Base-by-base conservation (phyloP, 352 stramenopile genomes). In the Pythium volutum region DNA sequence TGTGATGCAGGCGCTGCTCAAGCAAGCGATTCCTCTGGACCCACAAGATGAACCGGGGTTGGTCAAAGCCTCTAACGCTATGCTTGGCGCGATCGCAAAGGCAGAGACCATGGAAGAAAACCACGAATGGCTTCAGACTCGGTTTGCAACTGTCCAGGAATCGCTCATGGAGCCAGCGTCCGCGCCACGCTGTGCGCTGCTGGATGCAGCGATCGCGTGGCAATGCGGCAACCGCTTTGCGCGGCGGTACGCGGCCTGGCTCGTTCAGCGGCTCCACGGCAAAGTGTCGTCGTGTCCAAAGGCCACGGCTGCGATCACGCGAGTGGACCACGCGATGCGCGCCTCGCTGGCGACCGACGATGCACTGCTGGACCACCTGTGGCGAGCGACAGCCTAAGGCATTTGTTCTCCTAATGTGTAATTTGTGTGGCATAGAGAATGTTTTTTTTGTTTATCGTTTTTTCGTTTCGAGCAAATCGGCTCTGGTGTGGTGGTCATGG, bases 161-260 rank as follows among this genome's bases (percentile, higher is more conserved):
- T 42, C 49, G 7, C 29, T 52, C 16, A 27, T 27, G 6, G 14
- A 46, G 1, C 36, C 38, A 2, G 6, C 7, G 12, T 27, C 15
- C 4, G 31, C 49, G 39, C 10, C 16, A 3, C 6, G 8, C 14
- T 6, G 41, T 41, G 33, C 42, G 0, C 29, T 85, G 27, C 34
- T 61, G 15, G 80, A 90, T 31, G 63, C 86, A 18, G 67, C 75
- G 29, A 62, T 58, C 26, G 69, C 73, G 27, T 90, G 80, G 78
- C 58, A 51, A 22, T 74, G 71, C 54, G 59, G 52, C 18, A 74
- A 67, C 38, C 62, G 68, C 49, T 86, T 75, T 59, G 73, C 77
- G 22, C 51, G 71, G 45, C 74, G 77, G 9, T 89, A 84, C 62
- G 67, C 76, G 23, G 62, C 73, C 16, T 89, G 80, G 80, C 25